Evolutionary conservation across 2,329 filamentous ascomycete species (phyloP).

Genomic region (Bipolaris sorokiniana): DNA sequence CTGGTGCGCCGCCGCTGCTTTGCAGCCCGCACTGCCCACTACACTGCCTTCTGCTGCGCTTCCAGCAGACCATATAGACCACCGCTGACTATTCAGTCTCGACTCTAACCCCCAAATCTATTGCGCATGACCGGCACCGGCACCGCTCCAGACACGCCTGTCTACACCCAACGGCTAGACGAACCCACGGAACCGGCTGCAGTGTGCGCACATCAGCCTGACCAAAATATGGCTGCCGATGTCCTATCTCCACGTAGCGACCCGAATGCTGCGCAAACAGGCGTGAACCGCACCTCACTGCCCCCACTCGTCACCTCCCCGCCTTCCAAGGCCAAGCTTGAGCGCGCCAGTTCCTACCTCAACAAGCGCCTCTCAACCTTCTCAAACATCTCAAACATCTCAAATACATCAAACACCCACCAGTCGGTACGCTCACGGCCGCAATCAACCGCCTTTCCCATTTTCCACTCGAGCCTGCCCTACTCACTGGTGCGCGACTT

Average conservation of each 20-base stretch:
- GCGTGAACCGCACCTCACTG: slow-evolving; percentile 50
- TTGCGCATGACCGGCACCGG: slow-evolving; percentile 45
- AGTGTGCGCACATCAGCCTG: slow-evolving; percentile 29
- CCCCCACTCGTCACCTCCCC: slow-evolving; percentile 60
- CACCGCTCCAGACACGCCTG: slow-evolving; percentile 22
- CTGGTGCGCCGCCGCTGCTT: slow-evolving; percentile 6
- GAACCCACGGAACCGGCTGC: slow-evolving; percentile 39
- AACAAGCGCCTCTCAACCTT: slow-evolving; percentile 85
- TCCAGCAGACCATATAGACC: slow-evolving; percentile 10
- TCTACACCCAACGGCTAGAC: slow-evolving; percentile 39
- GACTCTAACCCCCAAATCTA: slow-evolving; percentile 14
- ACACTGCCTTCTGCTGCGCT: slow-evolving; percentile 18
- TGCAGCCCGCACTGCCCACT: slow-evolving; percentile 10
- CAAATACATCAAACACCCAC: slow-evolving; percentile 50
- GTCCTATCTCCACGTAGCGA: slow-evolving; percentile 46
- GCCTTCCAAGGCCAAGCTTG: slow-evolving; percentile 60
- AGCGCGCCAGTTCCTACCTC: slow-evolving; percentile 71
- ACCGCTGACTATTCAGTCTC: slow-evolving; percentile 30
- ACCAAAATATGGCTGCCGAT: slow-evolving; percentile 47
- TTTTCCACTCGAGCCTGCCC: slow-evolving; percentile 82
- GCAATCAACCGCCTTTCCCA: slow-evolving; percentile 78
- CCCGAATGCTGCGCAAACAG: slow-evolving; percentile 37
- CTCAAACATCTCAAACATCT: slow-evolving; percentile 74
- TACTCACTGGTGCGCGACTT: slow-evolving; percentile 97
- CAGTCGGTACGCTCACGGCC: slow-evolving; percentile 71